Conservation (phyloP, 495 filamentous ascomycete genomes). For the Lasiosphaeria miniovina region DNA sequence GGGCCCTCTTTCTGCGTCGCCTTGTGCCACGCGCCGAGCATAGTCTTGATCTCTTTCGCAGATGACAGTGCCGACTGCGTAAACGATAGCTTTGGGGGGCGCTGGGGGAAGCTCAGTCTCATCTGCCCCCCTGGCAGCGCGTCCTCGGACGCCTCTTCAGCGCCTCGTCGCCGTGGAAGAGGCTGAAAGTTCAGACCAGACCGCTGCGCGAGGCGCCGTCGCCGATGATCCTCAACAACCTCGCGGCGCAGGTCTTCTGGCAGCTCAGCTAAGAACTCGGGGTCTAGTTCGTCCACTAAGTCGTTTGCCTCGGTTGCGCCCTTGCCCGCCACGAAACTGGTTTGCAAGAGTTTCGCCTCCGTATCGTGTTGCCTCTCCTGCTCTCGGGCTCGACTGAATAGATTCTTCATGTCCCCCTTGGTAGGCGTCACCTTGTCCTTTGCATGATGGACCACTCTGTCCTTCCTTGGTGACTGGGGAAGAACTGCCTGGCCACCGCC, state of each 20-base stretch:
- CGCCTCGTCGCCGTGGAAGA: conserved; percentile 7
- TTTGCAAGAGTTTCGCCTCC: conserved; percentile 57
- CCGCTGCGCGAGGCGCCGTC: conserved; percentile 46
- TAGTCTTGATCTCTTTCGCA: conserved; percentile 34
- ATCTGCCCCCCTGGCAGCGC: conserved; percentile 28
- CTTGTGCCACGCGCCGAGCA: conserved; percentile 62
- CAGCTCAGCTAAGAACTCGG: conserved; percentile 73
- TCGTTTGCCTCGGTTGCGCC: conserved; percentile 22
- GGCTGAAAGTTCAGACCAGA: conserved; percentile 27
- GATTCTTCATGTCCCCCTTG: conserved; percentile 53
- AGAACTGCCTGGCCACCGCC: conserved; percentile 40
- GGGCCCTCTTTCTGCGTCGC: conserved; percentile 68
- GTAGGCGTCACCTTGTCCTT: conserved; percentile 55
- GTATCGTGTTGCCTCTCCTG: conserved; percentile 40
- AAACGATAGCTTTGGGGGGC: conserved; percentile 36
- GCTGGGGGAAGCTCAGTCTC: conserved; percentile 32
- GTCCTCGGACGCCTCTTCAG: conserved; percentile 13
- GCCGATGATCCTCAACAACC: conserved; percentile 68
- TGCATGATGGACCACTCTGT: conserved; percentile 40
- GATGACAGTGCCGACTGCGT: conserved; percentile 21
- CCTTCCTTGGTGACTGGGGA: conserved; percentile 58
- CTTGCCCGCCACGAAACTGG: conserved; percentile 55
- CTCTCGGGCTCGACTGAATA: conserved; percentile 45
- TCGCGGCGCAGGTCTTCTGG: conserved; percentile 78
- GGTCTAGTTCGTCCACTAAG: conserved; percentile 51